These are phyloP conservation scores for Alternaria novae-zelandiae DNA, from an alignment of 2,329 filamentous ascomycete species.

Conservation along the genomic window DNA sequence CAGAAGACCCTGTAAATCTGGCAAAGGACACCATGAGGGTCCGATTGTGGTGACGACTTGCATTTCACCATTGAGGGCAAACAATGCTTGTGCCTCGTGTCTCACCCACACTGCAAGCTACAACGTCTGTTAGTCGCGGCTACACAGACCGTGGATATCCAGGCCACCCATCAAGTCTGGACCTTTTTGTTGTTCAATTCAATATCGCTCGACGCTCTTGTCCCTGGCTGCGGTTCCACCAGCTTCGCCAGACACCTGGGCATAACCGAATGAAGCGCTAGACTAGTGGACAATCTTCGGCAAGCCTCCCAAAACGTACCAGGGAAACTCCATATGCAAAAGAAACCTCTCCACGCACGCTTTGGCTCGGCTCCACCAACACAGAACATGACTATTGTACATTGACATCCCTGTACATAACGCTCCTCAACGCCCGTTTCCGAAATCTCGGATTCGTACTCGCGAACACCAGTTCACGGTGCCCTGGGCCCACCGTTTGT, in stretches of 20 bases:
- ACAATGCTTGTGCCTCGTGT: not conserved
- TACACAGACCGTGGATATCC: not conserved
- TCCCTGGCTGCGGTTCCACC: constrained; percentile 9
- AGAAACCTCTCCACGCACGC: constrained; percentile 17
- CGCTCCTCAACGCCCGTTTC: constrained; percentile 23
- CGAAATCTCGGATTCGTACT: constrained; percentile 8
- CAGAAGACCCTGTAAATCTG: constrained; percentile 15
- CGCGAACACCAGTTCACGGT: constrained; percentile 19
- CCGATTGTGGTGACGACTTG: constrained; percentile 19
- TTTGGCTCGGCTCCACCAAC: constrained; percentile 15
- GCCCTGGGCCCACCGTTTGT: constrained; percentile 23
- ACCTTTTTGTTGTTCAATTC: not conserved
- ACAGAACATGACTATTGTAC: constrained; percentile 11
- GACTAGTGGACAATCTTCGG: constrained; percentile 10
- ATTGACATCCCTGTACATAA: constrained; percentile 12
- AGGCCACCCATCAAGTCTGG: not conserved
- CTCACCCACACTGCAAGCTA: not conserved
- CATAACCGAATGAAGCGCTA: constrained; percentile 11
- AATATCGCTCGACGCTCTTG: not conserved
- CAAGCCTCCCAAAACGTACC: constrained; percentile 13
- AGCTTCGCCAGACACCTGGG: constrained; percentile 17
- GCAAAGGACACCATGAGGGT: constrained; percentile 6
- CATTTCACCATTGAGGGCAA: constrained; percentile 1
- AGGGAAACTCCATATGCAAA: constrained; percentile 33
- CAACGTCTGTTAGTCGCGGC: not conserved